These are phyloP conservation scores for Exophiala xenobiotica DNA, from an alignment of 2,329 filamentous ascomycete genomes.

Conservation along the genomic window DNA sequence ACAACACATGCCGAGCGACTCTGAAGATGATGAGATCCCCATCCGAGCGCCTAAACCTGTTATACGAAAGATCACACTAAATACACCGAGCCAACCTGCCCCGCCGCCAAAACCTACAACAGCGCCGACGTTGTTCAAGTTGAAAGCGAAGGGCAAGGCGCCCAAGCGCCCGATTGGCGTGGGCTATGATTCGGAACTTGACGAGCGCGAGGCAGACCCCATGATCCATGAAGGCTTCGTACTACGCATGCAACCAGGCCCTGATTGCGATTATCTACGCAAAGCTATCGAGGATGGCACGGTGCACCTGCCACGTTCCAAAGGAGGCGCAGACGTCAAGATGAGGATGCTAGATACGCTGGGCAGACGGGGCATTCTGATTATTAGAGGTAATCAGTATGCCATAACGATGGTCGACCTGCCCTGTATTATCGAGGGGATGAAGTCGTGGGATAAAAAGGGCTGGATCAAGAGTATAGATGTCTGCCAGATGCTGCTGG, in stretches of 20 bases:
- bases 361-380: conserved; percentile 70
- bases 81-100: conserved; percentile 26
- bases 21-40: conserved; percentile 11
- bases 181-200: conserved; percentile 94
- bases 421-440: conserved; percentile 81
- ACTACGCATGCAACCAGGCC: conserved; percentile 80
- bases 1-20: conserved; percentile 5
- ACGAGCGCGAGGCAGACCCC: conserved; percentile 83
- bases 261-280: conserved; percentile 80
- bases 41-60: conserved; percentile 9
- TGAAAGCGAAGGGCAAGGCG: conserved; percentile 35
- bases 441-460: conserved; percentile 91
- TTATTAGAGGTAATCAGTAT: conserved; percentile 68
- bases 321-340: conserved; percentile 72
- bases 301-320: conserved; percentile 64
- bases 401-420: conserved; percentile 79
- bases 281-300: conserved; percentile 73
- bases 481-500: conserved; percentile 83
- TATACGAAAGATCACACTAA: conserved; percentile 42
- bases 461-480: conserved; percentile 87
- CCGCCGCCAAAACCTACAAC: conserved; percentile 32
- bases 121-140: conserved; percentile 59
- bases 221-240: conserved; percentile 87
- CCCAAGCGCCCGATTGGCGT: conserved; percentile 73
- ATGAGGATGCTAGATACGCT: conserved; percentile 73